A percentile compares a stretch with the other conserved stretches of the same genome.
phyloP scores from a whole-genome alignment of 176 grass and related monocot genomes.

The Themeda triandra region DNA sequence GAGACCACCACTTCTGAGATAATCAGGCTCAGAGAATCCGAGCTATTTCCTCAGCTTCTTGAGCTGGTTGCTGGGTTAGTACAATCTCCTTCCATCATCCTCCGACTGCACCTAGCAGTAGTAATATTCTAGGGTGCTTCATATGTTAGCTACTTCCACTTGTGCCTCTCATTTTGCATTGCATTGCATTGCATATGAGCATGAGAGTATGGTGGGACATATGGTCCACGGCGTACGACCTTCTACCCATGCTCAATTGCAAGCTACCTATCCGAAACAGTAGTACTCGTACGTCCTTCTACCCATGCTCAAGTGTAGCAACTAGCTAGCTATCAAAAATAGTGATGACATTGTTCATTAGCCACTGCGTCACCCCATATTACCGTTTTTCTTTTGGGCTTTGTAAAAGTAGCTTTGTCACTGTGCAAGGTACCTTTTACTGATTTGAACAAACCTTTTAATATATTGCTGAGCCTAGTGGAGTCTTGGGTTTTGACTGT shows the following conservation, averaged over 20 bases:
- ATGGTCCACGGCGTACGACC: slow-evolving; percentile 23
- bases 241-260: slow-evolving; percentile 20
- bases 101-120: slow-evolving; percentile 11
- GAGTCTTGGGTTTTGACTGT: slow-evolving; percentile 20
- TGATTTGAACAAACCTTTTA: slow-evolving; percentile 15
- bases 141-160: slow-evolving; percentile 34
- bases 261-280: slow-evolving; percentile 20
- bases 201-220: not conserved
- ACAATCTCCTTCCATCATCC: slow-evolving; percentile 26
- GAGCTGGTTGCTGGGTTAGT: slow-evolving; percentile 84
- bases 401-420: slow-evolving; percentile 11
- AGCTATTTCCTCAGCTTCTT: slow-evolving; percentile 96
- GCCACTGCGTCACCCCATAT: not conserved
- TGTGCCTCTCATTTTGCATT: slow-evolving; percentile 29
- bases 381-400: slow-evolving; percentile 4
- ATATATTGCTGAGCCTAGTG: slow-evolving; percentile 9
- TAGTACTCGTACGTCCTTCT: not conserved
- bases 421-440: slow-evolving; percentile 20
- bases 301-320: slow-evolving; percentile 26
- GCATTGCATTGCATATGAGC: slow-evolving; percentile 15
- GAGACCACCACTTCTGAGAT: slow-evolving; percentile 95
- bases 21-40: slow-evolving; percentile 82
- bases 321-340: not conserved
- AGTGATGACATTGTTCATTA: slow-evolving; percentile 24
- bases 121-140: slow-evolving; percentile 19